Base-by-base conservation (phyloP, 257 asterid species). In the Gardenia jasminoides region DNA sequence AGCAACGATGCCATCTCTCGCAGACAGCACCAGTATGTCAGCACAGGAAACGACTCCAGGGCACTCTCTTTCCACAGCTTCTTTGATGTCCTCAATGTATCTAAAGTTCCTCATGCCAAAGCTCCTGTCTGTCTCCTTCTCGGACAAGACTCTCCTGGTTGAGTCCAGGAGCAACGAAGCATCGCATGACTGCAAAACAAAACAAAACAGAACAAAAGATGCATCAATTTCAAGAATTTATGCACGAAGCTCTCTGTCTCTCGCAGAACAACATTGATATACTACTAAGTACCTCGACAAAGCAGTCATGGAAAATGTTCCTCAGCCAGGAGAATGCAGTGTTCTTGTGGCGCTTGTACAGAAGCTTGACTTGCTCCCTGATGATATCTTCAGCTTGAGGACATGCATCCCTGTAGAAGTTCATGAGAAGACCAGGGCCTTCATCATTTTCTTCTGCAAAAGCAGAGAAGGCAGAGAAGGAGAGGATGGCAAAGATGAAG, bases 251-350 rank as follows among this genome's bases (percentile, higher is more conserved):
- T 28, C 24, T 3, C 24, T 22, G 28, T 4, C 20, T 26, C 62
- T 4, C 20, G 62, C 62, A 56, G 17, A 13, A 52, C 4, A 36
- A 52, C 2, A 19, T 20, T 5, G 7, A 56, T 24, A 58, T 58
- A 3, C 6, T 10, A 10, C 1, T 76, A 11, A 15, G n/a, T 79
- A 93, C 99, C 97, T 92, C 92, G 48, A 95, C 99, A 72, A 87
- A 87, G 91, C 99, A 95, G 93, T 95, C 99, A 73, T 95, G 99
- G 91, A 95, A 95, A 78, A 95, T 91, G 90, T 95, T 95, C 76
- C 99, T 89, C 74, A 95, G 97, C 98, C 99, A 96, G 36, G 97
- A 96, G 82, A 93, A 93, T 0, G 99, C 99, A 50, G 99, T 95
- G 92, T 95, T 95, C 89, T 93, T 93, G 92, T 95, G 99, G 85